Percentiles rank a stretch among this genome's conserved stretches.
These are phyloP conservation scores for Torulaspora microellipsoides DNA, from an alignment of 805 yeast genomes.

Conservation along the genomic window DNA sequence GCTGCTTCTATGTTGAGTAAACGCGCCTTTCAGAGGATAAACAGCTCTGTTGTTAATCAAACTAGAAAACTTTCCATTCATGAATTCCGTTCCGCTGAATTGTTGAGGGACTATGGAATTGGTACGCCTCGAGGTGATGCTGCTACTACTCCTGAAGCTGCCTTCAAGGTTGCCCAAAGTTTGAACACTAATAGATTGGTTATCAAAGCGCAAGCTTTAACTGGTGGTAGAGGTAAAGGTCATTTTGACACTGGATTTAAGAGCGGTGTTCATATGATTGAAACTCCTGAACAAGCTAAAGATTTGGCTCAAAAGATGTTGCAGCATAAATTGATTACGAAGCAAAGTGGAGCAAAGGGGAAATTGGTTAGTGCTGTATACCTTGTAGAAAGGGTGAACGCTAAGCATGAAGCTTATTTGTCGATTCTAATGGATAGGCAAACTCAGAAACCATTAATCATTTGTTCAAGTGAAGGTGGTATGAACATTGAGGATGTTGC, in stretches of 20 bases:
- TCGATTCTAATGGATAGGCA: conserved; percentile 94
- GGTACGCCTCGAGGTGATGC: conserved; percentile 91
- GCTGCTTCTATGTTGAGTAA: conserved; percentile 9
- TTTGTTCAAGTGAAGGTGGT: conserved; percentile 98
- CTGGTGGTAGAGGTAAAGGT: conserved; percentile 99
- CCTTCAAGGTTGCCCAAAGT: conserved; percentile 72
- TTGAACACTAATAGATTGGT: conserved; percentile 71
- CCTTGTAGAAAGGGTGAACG: conserved; percentile 91
- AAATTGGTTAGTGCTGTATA: conserved; percentile 95
- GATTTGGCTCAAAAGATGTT: conserved; percentile 86
- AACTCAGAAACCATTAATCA: conserved; percentile 84
- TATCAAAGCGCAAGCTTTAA: conserved; percentile 95
- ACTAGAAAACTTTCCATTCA: conserved; percentile 82
- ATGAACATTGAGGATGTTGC: conserved; percentile 99
- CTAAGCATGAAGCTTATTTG: conserved; percentile 89
- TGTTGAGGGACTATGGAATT: conserved; percentile 76
- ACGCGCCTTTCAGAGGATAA: conserved; percentile 7
- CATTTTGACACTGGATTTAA: conserved; percentile 92
- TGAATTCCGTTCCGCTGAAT: conserved; percentile 91
- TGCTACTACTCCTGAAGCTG: conserved; percentile 85
- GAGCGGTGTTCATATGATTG: conserved; percentile 92
- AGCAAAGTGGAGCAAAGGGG: conserved; percentile 97
- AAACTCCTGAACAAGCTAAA: conserved; percentile 79
- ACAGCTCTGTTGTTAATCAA: conserved; percentile 11
- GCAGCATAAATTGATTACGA: conserved; percentile 88